phyloP scores from a whole-genome alignment of 176 grass and related monocot genomes.

The Raddia distichophylla region DNA sequence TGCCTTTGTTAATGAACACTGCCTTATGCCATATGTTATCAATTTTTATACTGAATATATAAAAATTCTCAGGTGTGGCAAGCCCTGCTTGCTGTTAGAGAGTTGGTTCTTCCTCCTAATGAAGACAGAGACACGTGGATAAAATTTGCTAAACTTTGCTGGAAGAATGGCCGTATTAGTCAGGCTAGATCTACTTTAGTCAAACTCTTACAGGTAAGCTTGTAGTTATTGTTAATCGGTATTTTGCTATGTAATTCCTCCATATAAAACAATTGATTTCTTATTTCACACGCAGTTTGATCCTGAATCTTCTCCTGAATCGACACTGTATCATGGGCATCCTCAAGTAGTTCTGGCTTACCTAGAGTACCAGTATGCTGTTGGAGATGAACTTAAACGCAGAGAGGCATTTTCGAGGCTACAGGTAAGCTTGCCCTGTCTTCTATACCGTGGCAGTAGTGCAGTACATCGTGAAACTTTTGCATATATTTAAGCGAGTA shows the following conservation, averaged over 20 bases:
- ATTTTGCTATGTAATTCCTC: slow-evolving; percentile 3
- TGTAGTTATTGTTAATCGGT: slow-evolving; percentile 2
- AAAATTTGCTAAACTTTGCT: slow-evolving; percentile 97
- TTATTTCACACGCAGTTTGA: slow-evolving; percentile 65
- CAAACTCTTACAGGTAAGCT: slow-evolving; percentile 87
- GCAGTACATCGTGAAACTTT: slow-evolving; percentile 15
- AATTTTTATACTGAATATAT: slow-evolving; percentile 31
- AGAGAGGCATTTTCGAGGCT: slow-evolving; percentile 80
- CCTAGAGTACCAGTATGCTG: slow-evolving; percentile 91
- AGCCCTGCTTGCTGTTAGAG: slow-evolving; percentile 86
- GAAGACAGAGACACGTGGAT: slow-evolving; percentile 98
- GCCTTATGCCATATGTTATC: background rate
- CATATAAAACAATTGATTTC: slow-evolving; percentile 27
- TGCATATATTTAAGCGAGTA: slow-evolving; percentile 21
- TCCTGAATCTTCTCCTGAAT: slow-evolving; percentile 80
- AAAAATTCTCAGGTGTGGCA: slow-evolving; percentile 85
- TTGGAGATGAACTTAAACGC: slow-evolving; percentile 85
- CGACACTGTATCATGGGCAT: slow-evolving; percentile 69
- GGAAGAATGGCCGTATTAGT: slow-evolving; percentile 90
- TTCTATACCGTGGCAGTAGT: slow-evolving; percentile 8
- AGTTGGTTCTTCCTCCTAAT: slow-evolving; percentile 96
- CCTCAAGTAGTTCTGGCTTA: slow-evolving; percentile 92
- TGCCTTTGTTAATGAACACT: slow-evolving; percentile 31
- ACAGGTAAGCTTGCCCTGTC: slow-evolving; percentile 61
- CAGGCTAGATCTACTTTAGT: slow-evolving; percentile 95